Conservation (phyloP, 192 early-diverging fungal genomes). For the Coemansia sp. region DNA sequence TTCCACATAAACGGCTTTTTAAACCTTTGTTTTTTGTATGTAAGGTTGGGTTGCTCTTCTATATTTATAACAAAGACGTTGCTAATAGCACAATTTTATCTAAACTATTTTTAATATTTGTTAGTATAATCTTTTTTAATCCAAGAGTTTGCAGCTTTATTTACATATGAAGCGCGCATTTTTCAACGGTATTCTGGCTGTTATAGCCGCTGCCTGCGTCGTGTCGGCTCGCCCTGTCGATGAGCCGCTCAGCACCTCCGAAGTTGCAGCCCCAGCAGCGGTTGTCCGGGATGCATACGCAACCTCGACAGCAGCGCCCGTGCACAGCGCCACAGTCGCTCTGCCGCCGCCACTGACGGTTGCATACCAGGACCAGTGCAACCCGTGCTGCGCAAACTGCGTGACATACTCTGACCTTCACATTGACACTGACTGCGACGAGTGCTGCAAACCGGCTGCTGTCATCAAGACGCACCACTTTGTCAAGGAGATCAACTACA, state of each 20-base stretch:
- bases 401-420: slow-evolving; percentile 47
- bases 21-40: too few species aligned
- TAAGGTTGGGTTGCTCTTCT: too few species aligned
- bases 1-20: too few species aligned
- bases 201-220: slow-evolving; percentile 16
- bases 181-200: slow-evolving; percentile 18
- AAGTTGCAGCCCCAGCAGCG: slow-evolving; percentile 9
- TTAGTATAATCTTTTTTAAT: not conserved
- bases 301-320: slow-evolving; percentile 10
- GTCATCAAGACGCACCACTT: slow-evolving; percentile 52
- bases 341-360: slow-evolving; percentile 46
- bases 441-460: slow-evolving; percentile 50
- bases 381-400: slow-evolving; percentile 50
- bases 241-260: slow-evolving; percentile 14
- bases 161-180: slow-evolving; percentile 26
- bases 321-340: slow-evolving; percentile 21
- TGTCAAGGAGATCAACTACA: slow-evolving; percentile 52
- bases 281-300: slow-evolving; percentile 10
- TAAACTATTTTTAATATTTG: not conserved
- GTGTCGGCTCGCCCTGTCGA: slow-evolving; percentile 12
- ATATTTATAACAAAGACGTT: too few species aligned
- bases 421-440: slow-evolving; percentile 44
- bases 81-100: too few species aligned
- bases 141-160: not conserved
- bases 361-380: slow-evolving; percentile 50